Conservation (phyloP, 1,284 basidiomycete species). For the Papiliotrema laurentii region DNA sequence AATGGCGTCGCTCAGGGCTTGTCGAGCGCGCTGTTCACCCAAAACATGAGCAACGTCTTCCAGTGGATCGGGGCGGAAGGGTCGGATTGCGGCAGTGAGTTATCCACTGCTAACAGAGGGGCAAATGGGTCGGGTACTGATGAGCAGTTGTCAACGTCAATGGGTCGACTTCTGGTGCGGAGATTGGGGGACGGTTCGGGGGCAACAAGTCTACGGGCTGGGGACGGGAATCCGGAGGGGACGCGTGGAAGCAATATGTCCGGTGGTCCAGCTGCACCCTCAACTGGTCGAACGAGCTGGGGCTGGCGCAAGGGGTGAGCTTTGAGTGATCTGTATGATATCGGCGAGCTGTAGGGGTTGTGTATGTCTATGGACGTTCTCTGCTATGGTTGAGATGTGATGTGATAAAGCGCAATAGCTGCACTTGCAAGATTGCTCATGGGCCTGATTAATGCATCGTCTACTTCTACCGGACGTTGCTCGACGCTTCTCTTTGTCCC, state of each 20-base stretch:
- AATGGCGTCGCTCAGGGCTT: slow-evolving; percentile 81
- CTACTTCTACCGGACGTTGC: too few relatives aligned
- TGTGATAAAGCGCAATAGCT: too few relatives aligned
- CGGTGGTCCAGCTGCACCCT: slow-evolving; percentile 77
- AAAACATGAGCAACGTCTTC: slow-evolving; percentile 69
- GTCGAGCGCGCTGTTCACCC: slow-evolving; percentile 80
- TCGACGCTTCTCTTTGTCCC: too few relatives aligned
- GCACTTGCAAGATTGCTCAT: too few relatives aligned
- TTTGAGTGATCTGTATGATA: slow-evolving; percentile 58
- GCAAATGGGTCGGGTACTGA: slow-evolving; percentile 51
- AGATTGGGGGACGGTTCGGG: slow-evolving; percentile 80
- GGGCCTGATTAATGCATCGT: too few relatives aligned
- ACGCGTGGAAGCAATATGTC: slow-evolving; percentile 89
- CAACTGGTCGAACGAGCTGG: slow-evolving; percentile 80
- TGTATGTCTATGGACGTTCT: too few relatives aligned
- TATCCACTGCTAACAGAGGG: not conserved
- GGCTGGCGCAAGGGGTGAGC: slow-evolving; percentile 79
- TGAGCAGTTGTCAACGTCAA: slow-evolving; percentile 59
- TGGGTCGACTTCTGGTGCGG: slow-evolving; percentile 83
- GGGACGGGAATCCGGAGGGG: slow-evolving; percentile 87
- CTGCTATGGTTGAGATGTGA: too few relatives aligned
- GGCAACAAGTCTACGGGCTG: slow-evolving; percentile 76
- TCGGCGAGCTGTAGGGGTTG: too few relatives aligned
- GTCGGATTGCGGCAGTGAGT: slow-evolving; percentile 77
- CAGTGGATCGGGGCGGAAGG: slow-evolving; percentile 79